Evolutionary conservation across 495 filamentous ascomycete species (phyloP).

Genomic region (Neurospora intermedia): DNA sequence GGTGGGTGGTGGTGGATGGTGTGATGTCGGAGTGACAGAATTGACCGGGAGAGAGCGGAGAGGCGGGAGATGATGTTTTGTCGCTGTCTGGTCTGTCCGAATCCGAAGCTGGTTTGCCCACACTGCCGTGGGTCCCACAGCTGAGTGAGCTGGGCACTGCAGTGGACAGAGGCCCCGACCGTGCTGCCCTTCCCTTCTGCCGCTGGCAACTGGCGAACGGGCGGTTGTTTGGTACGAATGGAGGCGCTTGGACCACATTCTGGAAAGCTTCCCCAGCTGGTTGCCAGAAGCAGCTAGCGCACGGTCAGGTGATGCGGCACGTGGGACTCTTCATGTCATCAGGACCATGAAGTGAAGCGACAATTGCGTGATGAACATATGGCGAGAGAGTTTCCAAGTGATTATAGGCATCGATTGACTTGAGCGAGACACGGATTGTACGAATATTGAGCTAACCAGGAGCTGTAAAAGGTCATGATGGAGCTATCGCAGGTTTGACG

Average conservation of each 20-base stretch:
- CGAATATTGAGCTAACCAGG: too few species aligned
- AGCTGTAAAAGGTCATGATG: too few species aligned
- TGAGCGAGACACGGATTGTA: fast-evolving
- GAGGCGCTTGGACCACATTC: neutral
- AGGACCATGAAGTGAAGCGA: too few species aligned
- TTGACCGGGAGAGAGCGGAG: slow-evolving; percentile 9
- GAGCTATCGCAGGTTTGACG: too few species aligned
- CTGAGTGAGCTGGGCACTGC: neutral
- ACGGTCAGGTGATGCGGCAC: neutral
- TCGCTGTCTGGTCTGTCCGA: neutral
- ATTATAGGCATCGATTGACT: too few species aligned
- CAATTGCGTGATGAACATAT: too few species aligned
- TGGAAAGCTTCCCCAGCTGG: neutral
- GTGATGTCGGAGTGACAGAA: slow-evolving; percentile 5
- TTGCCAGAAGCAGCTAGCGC: neutral
- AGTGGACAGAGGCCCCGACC: neutral
- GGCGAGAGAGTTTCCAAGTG: too few species aligned
- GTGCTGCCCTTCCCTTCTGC: neutral
- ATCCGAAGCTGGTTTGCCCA: neutral
- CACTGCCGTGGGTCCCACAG: neutral
- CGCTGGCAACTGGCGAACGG: neutral
- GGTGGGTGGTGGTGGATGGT: neutral
- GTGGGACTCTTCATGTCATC: neutral
- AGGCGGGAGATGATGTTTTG: neutral
- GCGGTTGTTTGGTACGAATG: neutral